Evolutionary conservation across 805 yeast species (phyloP), one percentile per base, ranked within the genome.

Genomic region (Metahyphopichia silvanorum): DNA sequence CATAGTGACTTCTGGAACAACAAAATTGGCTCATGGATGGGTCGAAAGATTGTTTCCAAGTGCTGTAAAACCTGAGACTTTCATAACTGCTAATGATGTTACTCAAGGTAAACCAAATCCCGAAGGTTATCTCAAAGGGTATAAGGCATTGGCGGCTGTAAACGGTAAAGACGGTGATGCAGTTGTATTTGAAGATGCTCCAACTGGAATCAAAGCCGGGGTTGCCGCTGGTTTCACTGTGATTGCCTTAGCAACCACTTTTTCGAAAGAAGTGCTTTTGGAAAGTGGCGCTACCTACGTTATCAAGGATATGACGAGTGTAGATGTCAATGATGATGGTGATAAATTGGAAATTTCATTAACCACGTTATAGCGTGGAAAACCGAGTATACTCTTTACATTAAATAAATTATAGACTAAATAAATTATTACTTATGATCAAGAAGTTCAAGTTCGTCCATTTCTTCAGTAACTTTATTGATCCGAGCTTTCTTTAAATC

Each of bases 401-500:
- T 23, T 23, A 8, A 15, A 26, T 26, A 16, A 13, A 4, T 26
- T 16, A 16, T 17, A 26, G 29, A 4, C 15, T 14, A 26, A 12
- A 16, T 32, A 5, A 25, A 16, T 31, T 25, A 34, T 15, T 43
- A 27, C 14, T 27, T 18, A 2, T 17, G 16, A 10, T 27, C 30
- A 11, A 17, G 22, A n/a, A 27, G 18, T 7, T 44, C 43, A 29
- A 64, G 50, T 8, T 49, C 60, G 7, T 56, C 57, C 35, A 66
- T 43, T 29, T 58, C 51, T 25, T 59, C 58, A 5, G 53, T 43
- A 11, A 63, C 25, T 40, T 66, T 66, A 21, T 58, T 43, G 14
- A 45, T 54, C 35, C 71, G 49, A 12, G 63, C 69, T 41, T 64
- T 66, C 34, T 57, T 60, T 29, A 62, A 53, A 33, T 49, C 54